These are phyloP conservation scores for Phytophthora sp. DNA, from an alignment of 352 stramenopile species.

Conservation along the genomic window DNA sequence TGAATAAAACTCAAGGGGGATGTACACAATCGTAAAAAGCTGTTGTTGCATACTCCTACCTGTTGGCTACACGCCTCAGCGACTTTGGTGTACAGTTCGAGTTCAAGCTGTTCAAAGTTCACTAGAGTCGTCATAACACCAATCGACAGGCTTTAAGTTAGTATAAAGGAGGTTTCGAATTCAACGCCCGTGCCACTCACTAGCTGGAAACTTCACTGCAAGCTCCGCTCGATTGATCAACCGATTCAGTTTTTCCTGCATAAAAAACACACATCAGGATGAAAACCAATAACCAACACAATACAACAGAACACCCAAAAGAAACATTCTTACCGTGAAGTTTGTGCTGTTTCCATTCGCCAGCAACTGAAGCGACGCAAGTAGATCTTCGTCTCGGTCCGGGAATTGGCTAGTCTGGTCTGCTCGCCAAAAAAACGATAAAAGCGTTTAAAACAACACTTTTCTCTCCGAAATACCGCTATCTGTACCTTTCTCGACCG, in stretches of 20 bases:
- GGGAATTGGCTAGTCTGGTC: constrained; percentile 87
- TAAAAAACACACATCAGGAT: neutral
- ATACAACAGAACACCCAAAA: no score
- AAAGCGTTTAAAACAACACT: neutral
- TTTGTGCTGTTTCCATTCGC: constrained; percentile 72
- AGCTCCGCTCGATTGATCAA: constrained; percentile 88
- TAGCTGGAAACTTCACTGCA: constrained; percentile 72
- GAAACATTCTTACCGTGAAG: constrained; percentile 81
- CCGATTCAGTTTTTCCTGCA: constrained; percentile 81
- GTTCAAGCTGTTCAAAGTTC: constrained; percentile 87
- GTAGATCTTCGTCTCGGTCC: constrained; percentile 81
- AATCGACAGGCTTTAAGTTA: no score
- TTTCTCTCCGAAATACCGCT: neutral
- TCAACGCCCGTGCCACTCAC: constrained; percentile 37
- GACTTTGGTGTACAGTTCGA: constrained; percentile 78
- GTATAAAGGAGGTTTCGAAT: neutral
- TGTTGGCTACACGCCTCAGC: constrained; percentile 65
- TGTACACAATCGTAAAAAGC: neutral
- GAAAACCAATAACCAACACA: no score
- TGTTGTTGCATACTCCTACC: constrained; percentile 29
- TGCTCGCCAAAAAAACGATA: constrained; percentile 19
- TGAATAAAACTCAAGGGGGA: no score
- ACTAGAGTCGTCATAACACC: constrained; percentile 37
- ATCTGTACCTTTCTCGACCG: constrained; percentile 68
- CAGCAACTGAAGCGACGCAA: constrained; percentile 71